phyloP scores from a whole-genome alignment of 805 yeast genomes.

The Yamadazyma insecticola region DNA sequence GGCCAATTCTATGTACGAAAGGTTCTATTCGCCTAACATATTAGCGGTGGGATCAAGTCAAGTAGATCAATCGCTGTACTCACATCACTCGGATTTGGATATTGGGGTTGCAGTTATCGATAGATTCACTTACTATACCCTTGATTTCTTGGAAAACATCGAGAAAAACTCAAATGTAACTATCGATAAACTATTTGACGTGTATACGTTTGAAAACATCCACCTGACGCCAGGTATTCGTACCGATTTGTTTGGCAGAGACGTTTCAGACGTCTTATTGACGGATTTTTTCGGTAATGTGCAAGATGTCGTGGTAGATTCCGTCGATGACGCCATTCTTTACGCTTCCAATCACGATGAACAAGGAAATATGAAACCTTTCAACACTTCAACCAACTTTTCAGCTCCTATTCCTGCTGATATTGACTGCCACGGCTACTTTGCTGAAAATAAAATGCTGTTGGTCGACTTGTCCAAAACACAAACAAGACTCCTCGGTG shows the following conservation, averaged over 20 bases:
- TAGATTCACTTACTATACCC: slow-evolving; percentile 86
- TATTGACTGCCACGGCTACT: slow-evolving; percentile 6
- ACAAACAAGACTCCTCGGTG: slow-evolving; percentile 13
- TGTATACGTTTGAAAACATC: slow-evolving; percentile 77
- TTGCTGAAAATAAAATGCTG: slow-evolving; percentile 8
- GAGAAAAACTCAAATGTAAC: slow-evolving; percentile 72
- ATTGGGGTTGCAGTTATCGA: slow-evolving; percentile 98
- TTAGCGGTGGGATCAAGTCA: slow-evolving; percentile 90
- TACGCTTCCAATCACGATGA: slow-evolving; percentile 28
- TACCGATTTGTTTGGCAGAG: slow-evolving; percentile 68
- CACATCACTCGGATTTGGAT: slow-evolving; percentile 93
- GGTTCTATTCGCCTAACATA: slow-evolving; percentile 87
- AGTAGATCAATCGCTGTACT: slow-evolving; percentile 84
- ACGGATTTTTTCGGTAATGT: slow-evolving; percentile 95
- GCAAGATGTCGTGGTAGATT: slow-evolving; percentile 67
- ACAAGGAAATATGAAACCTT: slow-evolving; percentile 17
- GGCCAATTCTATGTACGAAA: slow-evolving; percentile 95
- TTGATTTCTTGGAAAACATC: slow-evolving; percentile 81
- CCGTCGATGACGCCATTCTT: slow-evolving; percentile 44
- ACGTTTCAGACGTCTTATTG: slow-evolving; percentile 62
- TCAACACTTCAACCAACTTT: no score
- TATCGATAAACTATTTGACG: slow-evolving; percentile 77
- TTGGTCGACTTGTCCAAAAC: slow-evolving; percentile 10
- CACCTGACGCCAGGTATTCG: slow-evolving; percentile 94
- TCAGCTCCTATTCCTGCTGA: no score